These are phyloP conservation scores for Aciculoconidium aculeatum DNA, from an alignment of 805 yeast genomes.

Conservation along the genomic window DNA sequence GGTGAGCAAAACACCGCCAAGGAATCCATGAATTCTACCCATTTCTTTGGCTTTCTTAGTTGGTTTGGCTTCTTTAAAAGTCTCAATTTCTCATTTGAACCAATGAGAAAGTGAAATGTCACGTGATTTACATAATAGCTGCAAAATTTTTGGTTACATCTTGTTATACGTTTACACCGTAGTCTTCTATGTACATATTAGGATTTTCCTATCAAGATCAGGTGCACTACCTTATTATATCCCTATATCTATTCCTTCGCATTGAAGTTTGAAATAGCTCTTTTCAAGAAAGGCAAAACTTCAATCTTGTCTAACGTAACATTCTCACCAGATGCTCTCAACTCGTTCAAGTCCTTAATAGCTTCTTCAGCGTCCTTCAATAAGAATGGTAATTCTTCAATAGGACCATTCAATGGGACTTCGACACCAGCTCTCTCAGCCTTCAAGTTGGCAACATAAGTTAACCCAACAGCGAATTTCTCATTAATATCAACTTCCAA, in stretches of 20 bases:
- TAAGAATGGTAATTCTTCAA: conserved; percentile 40
- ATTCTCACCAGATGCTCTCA: conserved; percentile 37
- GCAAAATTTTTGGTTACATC: neutral
- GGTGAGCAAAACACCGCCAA: conserved; percentile 53
- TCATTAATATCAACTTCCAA: conserved; percentile 48
- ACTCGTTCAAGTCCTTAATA: conserved; percentile 39
- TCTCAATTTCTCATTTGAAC: conserved; percentile 1
- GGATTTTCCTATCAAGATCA: no score
- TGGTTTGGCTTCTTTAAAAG: no score
- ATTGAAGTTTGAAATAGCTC: conserved; percentile 20
- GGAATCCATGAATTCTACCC: conserved; percentile 40
- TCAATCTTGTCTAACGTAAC: conserved; percentile 32
- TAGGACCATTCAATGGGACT: conserved; percentile 32
- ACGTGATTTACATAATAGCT: neutral
- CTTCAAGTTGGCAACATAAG: conserved; percentile 65
- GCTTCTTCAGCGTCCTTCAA: conserved; percentile 32
- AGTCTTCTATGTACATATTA: conserved; percentile 1
- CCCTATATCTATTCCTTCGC: conserved; percentile 4
- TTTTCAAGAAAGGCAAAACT: conserved; percentile 32
- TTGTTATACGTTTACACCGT: no score
- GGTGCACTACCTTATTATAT: neutral
- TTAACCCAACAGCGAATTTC: conserved; percentile 57
- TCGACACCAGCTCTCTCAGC: conserved; percentile 27
- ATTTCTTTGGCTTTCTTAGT: neutral
- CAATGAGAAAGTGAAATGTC: neutral